Evolutionary conservation across 192 early-diverging fungal species (phyloP), one percentile per base, ranked within the genome.

Genomic region (Backusella sp.): DNA sequence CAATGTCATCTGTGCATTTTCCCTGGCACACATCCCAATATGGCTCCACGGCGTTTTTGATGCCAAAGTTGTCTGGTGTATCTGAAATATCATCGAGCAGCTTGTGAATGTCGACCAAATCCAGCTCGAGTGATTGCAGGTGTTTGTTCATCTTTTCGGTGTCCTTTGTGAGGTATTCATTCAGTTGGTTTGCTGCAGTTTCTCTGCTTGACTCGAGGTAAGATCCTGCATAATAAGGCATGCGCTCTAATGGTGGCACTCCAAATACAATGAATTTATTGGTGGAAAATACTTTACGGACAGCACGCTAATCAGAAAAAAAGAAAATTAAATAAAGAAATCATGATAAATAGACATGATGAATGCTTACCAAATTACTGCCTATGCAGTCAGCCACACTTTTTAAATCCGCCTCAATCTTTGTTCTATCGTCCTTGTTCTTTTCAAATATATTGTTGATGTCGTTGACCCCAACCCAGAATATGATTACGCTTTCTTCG

Each of bases 21-120:
- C 78, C 82, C 35, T 73, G 75, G 69, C 82, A 83, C 14, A 39
- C 35, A n/a, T 76, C 74, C 82, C 78, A 79, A 44, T 75, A 83
- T 12, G 78, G 42, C 28, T 73, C 39, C 4, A 62, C 4, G 0
- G 72, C 75, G n/a, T 83, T 67, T 36, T 72, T 77, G 26, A 83
- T 77, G 4, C 78, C 82, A 66, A 76, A 83, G 21, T 66, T 34
- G 19, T 28, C 37, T 19, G 82, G 82, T 0, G 66, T 35, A 15
- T 46, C 36, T 23, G 72, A 42, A 17, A 83, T 73, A 4, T 83
- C 78, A 6, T 59, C 41, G 1, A 79, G 62, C 17, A 82, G 34
- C 23, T 28, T n/a, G 70, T 82, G 70, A 21, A 66, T 67, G 26
- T 74, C 67, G 0, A 83, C 69, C 11, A 73, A 21, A 67, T 70